Conservation (phyloP, 2,329 filamentous ascomycete species). For the Alternaria triticina region DNA sequence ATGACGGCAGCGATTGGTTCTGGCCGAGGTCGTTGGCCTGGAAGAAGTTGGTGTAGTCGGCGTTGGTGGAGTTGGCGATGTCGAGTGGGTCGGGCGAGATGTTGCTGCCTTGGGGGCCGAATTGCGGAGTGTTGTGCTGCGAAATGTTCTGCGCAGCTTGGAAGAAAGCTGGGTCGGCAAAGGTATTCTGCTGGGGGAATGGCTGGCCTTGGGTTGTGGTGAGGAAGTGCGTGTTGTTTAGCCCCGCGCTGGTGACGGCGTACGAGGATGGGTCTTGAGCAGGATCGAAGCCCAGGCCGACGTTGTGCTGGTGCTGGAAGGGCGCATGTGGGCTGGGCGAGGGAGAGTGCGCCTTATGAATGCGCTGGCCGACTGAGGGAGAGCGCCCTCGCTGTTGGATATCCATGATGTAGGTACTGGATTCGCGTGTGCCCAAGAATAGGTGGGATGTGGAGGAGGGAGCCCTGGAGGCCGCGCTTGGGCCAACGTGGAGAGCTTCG, state of each 20-base stretch:
- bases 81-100: conserved; percentile 46
- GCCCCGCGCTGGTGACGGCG: conserved; percentile 44
- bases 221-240: conserved; percentile 49
- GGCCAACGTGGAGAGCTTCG: conserved; percentile 16
- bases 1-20: conserved; percentile 66
- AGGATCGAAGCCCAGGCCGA: conserved; percentile 53
- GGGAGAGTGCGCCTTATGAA: conserved; percentile 72
- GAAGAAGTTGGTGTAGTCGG: conserved; percentile 61
- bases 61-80: conserved; percentile 32
- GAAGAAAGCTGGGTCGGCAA: conserved; percentile 53
- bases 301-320: conserved; percentile 60
- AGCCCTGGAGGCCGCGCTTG: conserved; percentile 29
- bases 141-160: conserved; percentile 48
- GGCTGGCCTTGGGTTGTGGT: conserved; percentile 55
- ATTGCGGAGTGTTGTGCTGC: conserved; percentile 63
- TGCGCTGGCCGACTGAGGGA: conserved; percentile 62
- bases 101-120: conserved; percentile 48
- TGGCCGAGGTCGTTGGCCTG: conserved; percentile 59
- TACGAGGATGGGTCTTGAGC: conserved; percentile 53
- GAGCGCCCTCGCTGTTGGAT: conserved; percentile 65
- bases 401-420: conserved; percentile 57
- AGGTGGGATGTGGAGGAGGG: conserved; percentile 21
- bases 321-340: conserved; percentile 66
- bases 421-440: conserved; percentile 42
- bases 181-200: conserved; percentile 49